Base-by-base conservation (phyloP, 1,139 yeast genomes). In the Hemisphaericaspora subhashii region DNA sequence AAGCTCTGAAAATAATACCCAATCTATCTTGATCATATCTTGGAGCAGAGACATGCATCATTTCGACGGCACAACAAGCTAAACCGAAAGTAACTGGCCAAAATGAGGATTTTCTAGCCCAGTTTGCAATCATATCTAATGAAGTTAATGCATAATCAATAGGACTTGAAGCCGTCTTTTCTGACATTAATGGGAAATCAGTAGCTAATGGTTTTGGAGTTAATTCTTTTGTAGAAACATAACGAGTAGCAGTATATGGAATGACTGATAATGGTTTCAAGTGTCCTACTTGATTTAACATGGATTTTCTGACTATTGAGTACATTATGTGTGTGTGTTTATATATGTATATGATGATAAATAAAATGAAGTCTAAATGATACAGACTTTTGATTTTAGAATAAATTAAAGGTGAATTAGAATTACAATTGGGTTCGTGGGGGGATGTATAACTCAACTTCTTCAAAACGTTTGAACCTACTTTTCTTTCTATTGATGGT, bases 11-110 rank as follows among this genome's bases (percentile, higher is more conserved):
- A 77, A 87, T 87, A 60, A 87, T 86, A 55, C 96, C 96, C 61
- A 87, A 74, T 62, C 96, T 81, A 72, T 87, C 96, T 69, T 87
- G 95, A 69, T 87, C 96, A 67, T 87, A 87, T 62, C 96, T 76
- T 47, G 96, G 95, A 43, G 95, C 82, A 21, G 95, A 87, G 33
- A 84, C 87, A 66, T 87, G 96, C 96, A 87, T 87, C 96, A 87
- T 87, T 67, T 87, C 96, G 34, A 87, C 95, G 46, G 95, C 95
- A 71, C 95, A 86, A 68, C 95, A 86, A 7, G 95, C 95, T 57
- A 86, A 72, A 31, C 95, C 96, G 64, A 87, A 87, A 35, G 96
- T 87, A 38, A 86, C 94, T 11, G 96, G 96, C 96, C 96, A 87
- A 64, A 87, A 86, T 4, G 94, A 84, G 23, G 95, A 87, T 60